Evolutionary conservation across 768 basidiomycete species (phyloP), one percentile per base, ranked within the genome.

Genomic region (Russula emetica): DNA sequence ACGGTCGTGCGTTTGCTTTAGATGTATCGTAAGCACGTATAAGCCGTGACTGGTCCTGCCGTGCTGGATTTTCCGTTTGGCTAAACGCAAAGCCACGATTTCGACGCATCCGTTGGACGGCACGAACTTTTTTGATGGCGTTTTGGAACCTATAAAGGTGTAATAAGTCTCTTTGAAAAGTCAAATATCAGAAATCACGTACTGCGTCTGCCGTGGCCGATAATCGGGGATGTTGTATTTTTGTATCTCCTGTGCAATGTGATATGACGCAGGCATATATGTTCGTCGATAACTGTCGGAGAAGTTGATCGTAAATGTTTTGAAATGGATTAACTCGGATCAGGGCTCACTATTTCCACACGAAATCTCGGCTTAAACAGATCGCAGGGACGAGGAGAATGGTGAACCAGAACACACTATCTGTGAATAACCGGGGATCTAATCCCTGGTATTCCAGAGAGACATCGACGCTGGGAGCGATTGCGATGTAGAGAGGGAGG

Each of bases 41-140:
- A 64, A 94, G 77, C 70, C 85, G 81, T 55, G 90, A 82, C 74
- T 98, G 95, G 75, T 96, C 94, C 76, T 95, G 88, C 67, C 85
- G 85, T 34, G 85, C 83, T 30, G 82, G 80, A 68, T 88, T 90
- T 75, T 98, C 95, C 3, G 94, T 97, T 75, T 98, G 95, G 74
- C 90, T 94, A 79, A 99, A 99, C 5, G 97, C 97, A 73, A 98
- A 99, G 3, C 97, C 97, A 54, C 97, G 86, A 66, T 93, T 97
- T 61, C 92, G 83, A 16, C 97, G 88, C 90, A 98, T 93, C 38
- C 97, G 86, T 73, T 99, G 97, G 2, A 94, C 92, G 0, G 97
- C 97, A n/a, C 97, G 86, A 14, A 99, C 97, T 74, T 99, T 99
- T 76, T 98, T 98, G 82, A 99, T 99, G 18, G 97, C 97, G 74